Conservation (phyloP, 1,284 basidiomycete species). For the Athelia psychrophila region DNA sequence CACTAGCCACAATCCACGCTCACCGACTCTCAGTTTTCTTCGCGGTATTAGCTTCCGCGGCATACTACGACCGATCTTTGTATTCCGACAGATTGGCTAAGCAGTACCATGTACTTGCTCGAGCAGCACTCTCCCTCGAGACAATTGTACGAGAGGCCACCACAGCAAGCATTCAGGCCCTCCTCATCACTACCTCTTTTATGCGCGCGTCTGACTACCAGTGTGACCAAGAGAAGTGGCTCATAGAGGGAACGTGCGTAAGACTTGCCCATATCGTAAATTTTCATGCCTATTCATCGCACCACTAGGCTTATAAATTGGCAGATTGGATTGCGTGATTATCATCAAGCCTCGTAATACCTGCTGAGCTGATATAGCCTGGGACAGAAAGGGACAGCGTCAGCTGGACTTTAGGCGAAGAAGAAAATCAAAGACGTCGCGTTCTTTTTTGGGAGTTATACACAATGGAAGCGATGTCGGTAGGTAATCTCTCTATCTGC, state of each 20-base stretch:
- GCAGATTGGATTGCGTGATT: no score
- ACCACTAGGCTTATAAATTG: slow-evolving; percentile 35
- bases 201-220: slow-evolving; percentile 39
- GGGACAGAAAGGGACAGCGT: no score
- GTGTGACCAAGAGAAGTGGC: slow-evolving; percentile 42
- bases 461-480: no score
- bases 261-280: slow-evolving; percentile 41
- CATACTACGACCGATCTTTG: slow-evolving; percentile 33
- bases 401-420: no score
- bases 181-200: slow-evolving; percentile 45
- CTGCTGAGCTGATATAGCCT: neutral
- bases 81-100: slow-evolving; percentile 25
- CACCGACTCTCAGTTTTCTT: slow-evolving; percentile 51
- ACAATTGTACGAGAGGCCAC: slow-evolving; percentile 42
- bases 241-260: slow-evolving; percentile 40
- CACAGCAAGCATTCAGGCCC: slow-evolving; percentile 42
- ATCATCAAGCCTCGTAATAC: neutral
- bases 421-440: no score
- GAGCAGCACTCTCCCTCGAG: slow-evolving; percentile 42
- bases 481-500: no score
- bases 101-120: slow-evolving; percentile 41
- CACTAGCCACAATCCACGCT: slow-evolving; percentile 35
- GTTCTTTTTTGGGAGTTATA: no score
- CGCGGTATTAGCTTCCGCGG: slow-evolving; percentile 42
- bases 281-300: neutral